Percentiles rank a stretch among this genome's conserved stretches.
Conservation (phyloP, 2,329 filamentous ascomycete genomes). For the Gnomoniopsis sp. region DNA sequence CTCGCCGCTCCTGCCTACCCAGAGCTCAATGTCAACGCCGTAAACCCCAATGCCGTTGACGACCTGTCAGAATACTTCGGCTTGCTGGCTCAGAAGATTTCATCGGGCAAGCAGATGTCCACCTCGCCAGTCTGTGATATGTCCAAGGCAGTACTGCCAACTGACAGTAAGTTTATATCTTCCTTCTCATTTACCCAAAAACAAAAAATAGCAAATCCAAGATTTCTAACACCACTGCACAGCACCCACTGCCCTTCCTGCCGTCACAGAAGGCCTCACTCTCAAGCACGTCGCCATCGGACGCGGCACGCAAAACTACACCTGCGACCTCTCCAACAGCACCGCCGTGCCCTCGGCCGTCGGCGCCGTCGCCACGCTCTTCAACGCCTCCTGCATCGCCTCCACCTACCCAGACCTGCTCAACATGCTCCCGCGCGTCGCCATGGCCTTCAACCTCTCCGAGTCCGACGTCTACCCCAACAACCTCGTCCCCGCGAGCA, state of each 20-base stretch:
- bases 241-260: constrained; percentile 58
- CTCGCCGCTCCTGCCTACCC: constrained; percentile 46
- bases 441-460: constrained; percentile 62
- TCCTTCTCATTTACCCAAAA: neutral
- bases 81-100: constrained; percentile 52
- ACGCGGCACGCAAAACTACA: constrained; percentile 92
- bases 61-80: constrained; percentile 61
- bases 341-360: constrained; percentile 59
- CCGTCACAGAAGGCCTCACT: constrained; percentile 55
- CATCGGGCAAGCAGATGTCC: constrained; percentile 40
- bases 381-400: constrained; percentile 80
- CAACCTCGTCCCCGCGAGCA: constrained; percentile 15
- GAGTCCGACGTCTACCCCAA: constrained; percentile 28
- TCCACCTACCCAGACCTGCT: constrained; percentile 66
- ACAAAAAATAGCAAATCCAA: constrained; percentile 7
- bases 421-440: constrained; percentile 59
- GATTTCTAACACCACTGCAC: constrained; percentile 28
- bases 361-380: constrained; percentile 81
- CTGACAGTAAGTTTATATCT: constrained; percentile 1
- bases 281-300: constrained; percentile 81
- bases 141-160: constrained; percentile 47
- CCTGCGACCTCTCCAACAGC: constrained; percentile 63
- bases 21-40: constrained; percentile 36
- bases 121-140: constrained; percentile 50
- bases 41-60: constrained; percentile 36